Conservation (phyloP, 2,329 filamentous ascomycete genomes). For the Tolypocladium tundrense region DNA sequence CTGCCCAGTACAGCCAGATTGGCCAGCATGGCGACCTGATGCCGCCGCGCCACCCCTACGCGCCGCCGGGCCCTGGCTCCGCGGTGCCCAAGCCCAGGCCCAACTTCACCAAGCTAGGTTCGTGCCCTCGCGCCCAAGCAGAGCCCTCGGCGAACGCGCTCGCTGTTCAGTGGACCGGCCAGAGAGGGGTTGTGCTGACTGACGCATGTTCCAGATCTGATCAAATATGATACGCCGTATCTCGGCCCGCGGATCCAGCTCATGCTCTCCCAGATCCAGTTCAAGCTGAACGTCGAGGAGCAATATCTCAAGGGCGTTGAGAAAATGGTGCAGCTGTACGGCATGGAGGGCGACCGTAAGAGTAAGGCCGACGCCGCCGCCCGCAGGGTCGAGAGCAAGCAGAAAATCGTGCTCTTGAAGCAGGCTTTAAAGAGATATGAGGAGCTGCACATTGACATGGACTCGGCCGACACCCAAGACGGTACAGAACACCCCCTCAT, state of each 20-base stretch:
- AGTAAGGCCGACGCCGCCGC: conserved; percentile 88
- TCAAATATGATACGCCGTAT: conserved; percentile 96
- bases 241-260: conserved; percentile 96
- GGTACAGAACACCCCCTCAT: conserved; percentile 37
- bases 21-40: conserved; percentile 63
- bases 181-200: neutral
- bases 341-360: conserved; percentile 94
- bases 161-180: neutral
- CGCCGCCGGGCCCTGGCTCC: conserved; percentile 54
- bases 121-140: conserved; percentile 15
- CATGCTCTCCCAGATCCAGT: conserved; percentile 97
- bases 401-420: conserved; percentile 93
- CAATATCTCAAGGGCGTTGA: conserved; percentile 98
- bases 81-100: conserved; percentile 64
- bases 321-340: conserved; percentile 97
- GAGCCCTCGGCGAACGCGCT: neutral
- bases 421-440: conserved; percentile 95
- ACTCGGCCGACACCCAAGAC: conserved; percentile 66
- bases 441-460: conserved; percentile 90
- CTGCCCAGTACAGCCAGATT: conserved; percentile 40
- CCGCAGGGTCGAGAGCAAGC: conserved; percentile 85
- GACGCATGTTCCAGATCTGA: conserved; percentile 56
- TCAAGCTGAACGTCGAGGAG: conserved; percentile 97
- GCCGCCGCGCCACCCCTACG: conserved; percentile 72
- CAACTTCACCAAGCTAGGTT: conserved; percentile 95